phyloP scores from a whole-genome alignment of 257 asterid genomes.

The Handroanthus guayacan region DNA sequence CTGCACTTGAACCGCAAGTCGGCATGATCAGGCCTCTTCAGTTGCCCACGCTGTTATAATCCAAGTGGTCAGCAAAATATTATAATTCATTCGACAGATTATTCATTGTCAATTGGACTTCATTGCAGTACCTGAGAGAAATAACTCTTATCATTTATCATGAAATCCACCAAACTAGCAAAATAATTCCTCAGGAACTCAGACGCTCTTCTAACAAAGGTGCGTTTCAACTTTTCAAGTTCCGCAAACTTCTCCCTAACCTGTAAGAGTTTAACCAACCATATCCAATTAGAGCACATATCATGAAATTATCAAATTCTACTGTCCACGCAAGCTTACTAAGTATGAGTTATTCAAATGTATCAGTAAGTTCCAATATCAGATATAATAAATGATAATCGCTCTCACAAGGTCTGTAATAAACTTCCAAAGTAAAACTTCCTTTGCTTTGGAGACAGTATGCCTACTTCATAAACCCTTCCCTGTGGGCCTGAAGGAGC shows the following conservation, averaged over 20 bases:
- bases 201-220: conserved; percentile 88
- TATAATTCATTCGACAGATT: conserved; percentile 20
- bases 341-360: conserved; percentile 6
- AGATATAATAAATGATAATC: background rate
- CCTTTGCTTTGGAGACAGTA: background rate
- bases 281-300: conserved; percentile 25
- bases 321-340: background rate
- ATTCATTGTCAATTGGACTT: conserved; percentile 31
- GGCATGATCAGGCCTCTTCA: conserved; percentile 98
- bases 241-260: conserved; percentile 90
- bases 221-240: conserved; percentile 73
- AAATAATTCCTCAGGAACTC: conserved; percentile 90
- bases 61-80: conserved; percentile 36
- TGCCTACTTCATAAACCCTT: background rate
- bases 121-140: conserved; percentile 83
- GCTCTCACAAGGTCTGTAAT: background rate
- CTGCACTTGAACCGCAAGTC: conserved; percentile 94
- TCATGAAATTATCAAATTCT: conserved; percentile 23
- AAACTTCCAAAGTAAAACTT: background rate
- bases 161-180: conserved; percentile 95
- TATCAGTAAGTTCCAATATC: conserved; percentile 22
- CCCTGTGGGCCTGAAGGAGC: background rate
- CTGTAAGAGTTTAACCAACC: conserved; percentile 53
- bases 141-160: conserved; percentile 92
- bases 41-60: conserved; percentile 83